Evolutionary conservation across 805 yeast species (phyloP), one percentile per base, ranked within the genome.

Genomic region (Zygosaccharomyces lentus): DNA sequence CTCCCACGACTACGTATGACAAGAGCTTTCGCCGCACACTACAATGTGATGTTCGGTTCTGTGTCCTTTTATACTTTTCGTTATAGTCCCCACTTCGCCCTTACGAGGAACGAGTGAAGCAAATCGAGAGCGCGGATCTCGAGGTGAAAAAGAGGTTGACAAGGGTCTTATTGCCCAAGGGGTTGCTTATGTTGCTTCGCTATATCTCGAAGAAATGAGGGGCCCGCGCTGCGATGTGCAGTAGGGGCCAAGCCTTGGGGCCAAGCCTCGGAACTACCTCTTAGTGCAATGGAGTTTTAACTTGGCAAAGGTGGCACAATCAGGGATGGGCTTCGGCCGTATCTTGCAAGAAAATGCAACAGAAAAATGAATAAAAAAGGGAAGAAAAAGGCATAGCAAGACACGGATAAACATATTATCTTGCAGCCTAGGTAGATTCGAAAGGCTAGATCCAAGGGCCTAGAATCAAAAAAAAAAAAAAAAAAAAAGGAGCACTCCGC

Each of bases 401-500:
- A 19, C 21, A 19, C 21, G 21, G 21, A 19, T 19, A 19, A 19
- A 19, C n/a, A n/a, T n/a, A n/a, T n/a, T n/a, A n/a, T n/a, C n/a
- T n/a, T n/a, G n/a, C n/a, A n/a, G n/a, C n/a, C n/a, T n/a, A n/a
- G n/a, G n/a, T n/a, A n/a, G n/a, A n/a, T n/a, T n/a, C n/a, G n/a
- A n/a, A n/a, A n/a, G n/a, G n/a, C n/a, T n/a, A n/a, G n/a, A 19
- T 19, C 5, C 5, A 19, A 19, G 21, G 21, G 21, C 5, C 21
- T 34, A 16, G 36, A 34, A 16, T 9, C n/a, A 3, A 6, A 30
- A 10, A 10, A n/a, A 9, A 13, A 1, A 25, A 9, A 7, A 15
- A 26, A 38, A 37, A 38, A 38, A 25, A 25, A 25, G 0, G 13
- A 37, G 32, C 27, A 38, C 41, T 38, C 41, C 41, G 41, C 41